Percentiles rank a stretch among this genome's conserved stretches.
phyloP scores from a whole-genome alignment of 2,329 filamentous ascomycete species.

The Colletotrichum agaves region DNA sequence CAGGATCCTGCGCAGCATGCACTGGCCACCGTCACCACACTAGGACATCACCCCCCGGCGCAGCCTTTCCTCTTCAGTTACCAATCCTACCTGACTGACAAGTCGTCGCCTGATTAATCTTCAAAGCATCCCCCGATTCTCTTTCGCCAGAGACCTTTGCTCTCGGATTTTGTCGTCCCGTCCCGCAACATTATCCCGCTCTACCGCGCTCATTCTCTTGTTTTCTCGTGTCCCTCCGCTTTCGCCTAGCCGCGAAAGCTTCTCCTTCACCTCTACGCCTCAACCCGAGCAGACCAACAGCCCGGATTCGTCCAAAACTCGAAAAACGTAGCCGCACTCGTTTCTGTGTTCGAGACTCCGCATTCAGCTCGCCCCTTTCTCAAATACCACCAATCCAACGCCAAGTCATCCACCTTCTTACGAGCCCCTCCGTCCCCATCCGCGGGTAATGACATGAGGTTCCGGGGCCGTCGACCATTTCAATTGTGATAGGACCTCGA shows the following conservation, averaged over 20 bases:
- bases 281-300: slow-evolving; percentile 12
- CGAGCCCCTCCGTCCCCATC: not conserved
- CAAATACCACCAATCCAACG: not conserved
- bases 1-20: slow-evolving; percentile 27
- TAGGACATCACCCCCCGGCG: slow-evolving; percentile 28
- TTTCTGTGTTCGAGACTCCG: slow-evolving; percentile 2
- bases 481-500: slow-evolving; percentile 30
- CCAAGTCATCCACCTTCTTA: not conserved
- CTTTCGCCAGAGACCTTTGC: not conserved
- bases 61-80: slow-evolving; percentile 36
- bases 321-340: not conserved
- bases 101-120: slow-evolving; percentile 32
- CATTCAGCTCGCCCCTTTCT: slow-evolving; percentile 14
- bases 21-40: slow-evolving; percentile 33
- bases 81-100: slow-evolving; percentile 25
- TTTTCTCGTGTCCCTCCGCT: not conserved
- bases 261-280: not conserved
- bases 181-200: not conserved
- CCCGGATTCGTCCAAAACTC: slow-evolving; percentile 19
- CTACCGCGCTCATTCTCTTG: slow-evolving; percentile 20
- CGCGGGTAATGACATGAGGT: slow-evolving; percentile 31
- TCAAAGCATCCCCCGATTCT: slow-evolving; percentile 25
- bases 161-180: not conserved
- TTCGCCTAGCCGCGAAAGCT: not conserved
- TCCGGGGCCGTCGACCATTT: slow-evolving; percentile 10